Evolutionary conservation across 1,284 basidiomycete species (phyloP), one percentile per base, ranked within the genome.

Genomic region (Sporisorium reilianum): DNA sequence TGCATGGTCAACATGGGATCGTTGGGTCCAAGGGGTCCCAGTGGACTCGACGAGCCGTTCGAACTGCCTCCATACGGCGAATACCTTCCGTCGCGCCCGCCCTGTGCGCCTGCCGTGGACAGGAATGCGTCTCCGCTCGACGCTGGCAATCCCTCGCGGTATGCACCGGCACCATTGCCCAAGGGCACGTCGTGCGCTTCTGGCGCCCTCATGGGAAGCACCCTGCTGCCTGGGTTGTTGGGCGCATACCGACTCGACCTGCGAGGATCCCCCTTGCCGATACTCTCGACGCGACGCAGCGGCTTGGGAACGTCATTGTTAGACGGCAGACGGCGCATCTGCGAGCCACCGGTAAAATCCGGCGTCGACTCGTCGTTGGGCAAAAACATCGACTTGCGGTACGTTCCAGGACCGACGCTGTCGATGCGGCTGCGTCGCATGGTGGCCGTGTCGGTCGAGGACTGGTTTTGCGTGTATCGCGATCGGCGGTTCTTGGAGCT

Each of bases 361-460:
- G 46, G 38, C 25, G 69, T 46, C 20, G 69, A 56, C 23, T 64
- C 67, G 28, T 64, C 57, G 3, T 51, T 38, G 16, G 53, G 49
- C 50, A 77, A 42, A 41, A 64, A 77, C 75, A 77, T 77, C 28
- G 70, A 74, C 40, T 77, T 77, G 23, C 75, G 62, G 22, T 77
- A 77, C 22, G 72, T 77, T 12, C 75, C 75, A n/a, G 75, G 71
- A 5, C 75, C 75, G 8, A 77, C 54, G 32, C 67, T 71, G 56
- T 77, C 75, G 61, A 77, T 77, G 7, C 72, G 55, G 56, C 75
- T 77, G n/a, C 67, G 51, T 53, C 75, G 54, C 45, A 32, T 44
- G 1, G 38, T 40, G 5, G 67, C 48, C 5, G 42, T 48, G 9
- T 63, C 64, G 20, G 46, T 50, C 1, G 56, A 62, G 5, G 26